Percentiles rank a stretch among this genome's conserved stretches.
phyloP scores from a whole-genome alignment of 345 rosid genomes.

The Eucalyptus paniculata region DNA sequence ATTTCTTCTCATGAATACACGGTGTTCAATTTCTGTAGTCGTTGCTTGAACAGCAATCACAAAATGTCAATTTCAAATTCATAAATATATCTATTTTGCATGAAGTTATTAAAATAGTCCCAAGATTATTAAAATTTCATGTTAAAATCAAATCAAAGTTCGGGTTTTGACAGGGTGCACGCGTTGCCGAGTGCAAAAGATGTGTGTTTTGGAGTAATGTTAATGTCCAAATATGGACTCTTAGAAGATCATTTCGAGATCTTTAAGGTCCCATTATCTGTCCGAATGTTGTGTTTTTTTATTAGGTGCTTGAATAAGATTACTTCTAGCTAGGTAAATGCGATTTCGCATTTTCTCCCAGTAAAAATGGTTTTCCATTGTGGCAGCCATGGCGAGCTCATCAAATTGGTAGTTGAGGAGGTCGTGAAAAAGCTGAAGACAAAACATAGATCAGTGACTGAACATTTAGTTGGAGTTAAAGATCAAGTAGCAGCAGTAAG shows the following conservation, averaged over 20 bases:
- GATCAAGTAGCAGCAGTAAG: neutral
- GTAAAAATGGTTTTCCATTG: too few species aligned
- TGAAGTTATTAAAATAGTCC: neutral
- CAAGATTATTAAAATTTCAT: too few species aligned
- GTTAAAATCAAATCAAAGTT: too few species aligned
- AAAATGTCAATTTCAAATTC: neutral
- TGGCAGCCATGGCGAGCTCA: too few species aligned
- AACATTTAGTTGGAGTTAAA: neutral
- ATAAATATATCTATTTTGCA: neutral
- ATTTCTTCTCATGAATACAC: neutral
- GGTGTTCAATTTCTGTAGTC: neutral
- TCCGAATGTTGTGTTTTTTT: too few species aligned
- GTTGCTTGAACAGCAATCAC: neutral
- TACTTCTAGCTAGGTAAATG: too few species aligned
- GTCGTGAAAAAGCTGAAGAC: neutral
- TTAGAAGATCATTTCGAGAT: neutral
- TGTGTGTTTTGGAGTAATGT: neutral
- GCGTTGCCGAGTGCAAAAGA: neutral
- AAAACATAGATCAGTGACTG: neutral
- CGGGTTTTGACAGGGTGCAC: neutral
- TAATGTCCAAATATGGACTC: neutral
- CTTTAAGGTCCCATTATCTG: too few species aligned
- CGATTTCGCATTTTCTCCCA: too few species aligned
- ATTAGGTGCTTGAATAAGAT: too few species aligned
- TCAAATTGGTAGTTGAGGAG: neutral